Base-by-base conservation (phyloP, 805 yeast species). In the Kodamaea neixiangensis region DNA sequence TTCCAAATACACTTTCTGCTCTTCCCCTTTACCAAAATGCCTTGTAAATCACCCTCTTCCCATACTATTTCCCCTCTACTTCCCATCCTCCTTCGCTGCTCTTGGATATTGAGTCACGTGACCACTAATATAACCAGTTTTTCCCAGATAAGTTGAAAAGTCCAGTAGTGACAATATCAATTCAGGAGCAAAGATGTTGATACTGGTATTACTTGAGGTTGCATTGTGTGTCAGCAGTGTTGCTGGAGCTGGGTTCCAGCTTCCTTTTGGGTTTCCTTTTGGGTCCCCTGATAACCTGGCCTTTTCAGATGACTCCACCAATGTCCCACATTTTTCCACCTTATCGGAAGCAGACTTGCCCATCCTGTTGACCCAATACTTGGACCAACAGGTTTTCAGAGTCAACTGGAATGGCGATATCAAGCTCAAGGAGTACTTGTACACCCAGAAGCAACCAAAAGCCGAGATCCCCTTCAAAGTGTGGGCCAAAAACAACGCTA, bases 401-500 rank as follows among this genome's bases (percentile, higher is more conserved):
- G 59, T 82, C 18, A 51, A 58, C 20, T 73, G 70, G 64, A 47
- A 56, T 1, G 53, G 59, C n/a, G 48, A 59, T 14, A 46, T 47
- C 1, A 53, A 58, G 15, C 52, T 61, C 35, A 53, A 58, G 18
- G 47, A 56, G 34, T 58, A 66, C 3, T 43, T 74, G 39, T 51
- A 45, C 42, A 55, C 29, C 48, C 51, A 50, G 14, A 38, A 34
- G 17, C 38, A 34, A 14, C 19, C 38, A 34, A 15, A 34, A 13
- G 42, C 22, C 10, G 47, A 34, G 25, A 48, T n/a, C 22, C 50
- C 31, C 47, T 60, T 53, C 50, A 56, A 55, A 15, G 61, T 76
- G 3, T 86, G 92, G 92, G 81, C 77, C n/a, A 62, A 61, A 17
- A 65, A 75, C 22, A 49, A 54, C 4, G 54, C 64, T 0, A 74